A percentile compares a stretch with the other conserved stretches of the same genome.
phyloP scores from a whole-genome alignment of 2,329 filamentous ascomycete genomes.

The Hymenoscyphus albidus region DNA sequence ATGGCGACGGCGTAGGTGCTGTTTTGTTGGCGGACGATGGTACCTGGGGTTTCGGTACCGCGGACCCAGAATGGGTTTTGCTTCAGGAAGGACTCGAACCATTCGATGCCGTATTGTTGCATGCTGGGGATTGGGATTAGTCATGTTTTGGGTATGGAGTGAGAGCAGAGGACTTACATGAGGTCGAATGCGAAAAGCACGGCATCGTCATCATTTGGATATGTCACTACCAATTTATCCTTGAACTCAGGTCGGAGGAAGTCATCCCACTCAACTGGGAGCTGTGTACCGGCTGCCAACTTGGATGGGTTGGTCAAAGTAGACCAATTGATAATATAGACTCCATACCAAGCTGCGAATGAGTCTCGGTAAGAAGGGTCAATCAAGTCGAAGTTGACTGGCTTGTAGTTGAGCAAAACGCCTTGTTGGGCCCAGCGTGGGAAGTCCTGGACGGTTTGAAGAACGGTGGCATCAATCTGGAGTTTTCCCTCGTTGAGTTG shows the following conservation, averaged over 20 bases:
- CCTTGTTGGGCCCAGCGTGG: conserved; percentile 43
- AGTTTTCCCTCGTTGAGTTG: conserved; percentile 40
- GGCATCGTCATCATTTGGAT: conserved; percentile 56
- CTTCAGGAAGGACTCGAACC: conserved; percentile 44
- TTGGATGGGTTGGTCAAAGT: conserved; percentile 36
- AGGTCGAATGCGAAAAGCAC: conserved; percentile 49
- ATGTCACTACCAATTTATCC: conserved; percentile 50
- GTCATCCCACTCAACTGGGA: conserved; percentile 41
- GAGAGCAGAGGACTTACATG: conserved; percentile 37
- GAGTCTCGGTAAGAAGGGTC: neutral
- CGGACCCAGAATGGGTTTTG: conserved; percentile 53
- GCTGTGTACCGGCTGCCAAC: conserved; percentile 27
- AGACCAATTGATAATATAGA: conserved; percentile 39
- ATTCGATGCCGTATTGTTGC: conserved; percentile 26
- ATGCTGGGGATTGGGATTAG: neutral
- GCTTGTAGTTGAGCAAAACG: conserved; percentile 46
- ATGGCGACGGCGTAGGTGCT: conserved; percentile 37
- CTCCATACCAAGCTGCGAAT: conserved; percentile 41
- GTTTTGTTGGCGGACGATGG: conserved; percentile 35
- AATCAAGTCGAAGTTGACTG: conserved; percentile 40
- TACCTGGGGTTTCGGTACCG: conserved; percentile 43
- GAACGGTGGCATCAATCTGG: conserved; percentile 44
- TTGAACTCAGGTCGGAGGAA: conserved; percentile 48
- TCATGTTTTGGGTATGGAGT: neutral
- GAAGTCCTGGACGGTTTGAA: conserved; percentile 51